phyloP scores from a whole-genome alignment of 352 stramenopile genomes.

The Globisporangium polare region DNA sequence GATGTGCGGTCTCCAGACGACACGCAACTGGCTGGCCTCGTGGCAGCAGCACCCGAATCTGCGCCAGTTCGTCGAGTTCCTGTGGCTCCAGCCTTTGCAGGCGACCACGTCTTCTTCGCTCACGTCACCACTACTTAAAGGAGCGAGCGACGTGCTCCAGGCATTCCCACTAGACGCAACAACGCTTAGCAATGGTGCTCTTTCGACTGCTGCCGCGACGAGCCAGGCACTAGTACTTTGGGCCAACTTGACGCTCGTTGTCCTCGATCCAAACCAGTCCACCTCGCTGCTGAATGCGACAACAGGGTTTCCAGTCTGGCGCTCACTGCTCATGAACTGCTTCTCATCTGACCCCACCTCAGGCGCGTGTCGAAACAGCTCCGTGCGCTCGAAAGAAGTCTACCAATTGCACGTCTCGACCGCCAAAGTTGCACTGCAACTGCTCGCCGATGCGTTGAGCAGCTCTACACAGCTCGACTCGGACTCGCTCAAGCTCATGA shows the following conservation, averaged over 20 bases:
- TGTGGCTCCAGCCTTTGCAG: conserved; percentile 30
- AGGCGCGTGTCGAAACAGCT: conserved; percentile 20
- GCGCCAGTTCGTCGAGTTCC: conserved; percentile 43
- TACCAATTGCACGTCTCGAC: conserved; percentile 2
- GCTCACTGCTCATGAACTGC: conserved; percentile 32
- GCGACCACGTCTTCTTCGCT: conserved; percentile 7
- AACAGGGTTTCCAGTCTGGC: conserved; percentile 38
- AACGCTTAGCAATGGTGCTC: neutral
- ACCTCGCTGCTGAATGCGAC: conserved; percentile 27
- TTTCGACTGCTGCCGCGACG: neutral
- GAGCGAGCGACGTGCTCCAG: conserved; percentile 15
- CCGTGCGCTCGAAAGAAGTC: neutral
- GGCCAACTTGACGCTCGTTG: conserved; percentile 17
- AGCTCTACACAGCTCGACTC: neutral
- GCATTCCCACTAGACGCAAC: conserved; percentile 22
- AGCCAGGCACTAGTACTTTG: conserved; percentile 8
- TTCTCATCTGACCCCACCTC: conserved; percentile 24
- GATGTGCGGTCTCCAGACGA: conserved; percentile 35
- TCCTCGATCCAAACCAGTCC: conserved; percentile 28
- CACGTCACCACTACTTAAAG: neutral
- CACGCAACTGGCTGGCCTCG: conserved; percentile 49
- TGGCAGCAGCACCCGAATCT: conserved; percentile 46
- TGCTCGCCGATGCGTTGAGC: neutral
- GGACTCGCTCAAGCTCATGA: conserved; percentile 17
- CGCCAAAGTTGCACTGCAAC: neutral